Evolutionary conservation across 495 filamentous ascomycete genomes (phyloP).

Genomic region (Neurospora terricola): DNA sequence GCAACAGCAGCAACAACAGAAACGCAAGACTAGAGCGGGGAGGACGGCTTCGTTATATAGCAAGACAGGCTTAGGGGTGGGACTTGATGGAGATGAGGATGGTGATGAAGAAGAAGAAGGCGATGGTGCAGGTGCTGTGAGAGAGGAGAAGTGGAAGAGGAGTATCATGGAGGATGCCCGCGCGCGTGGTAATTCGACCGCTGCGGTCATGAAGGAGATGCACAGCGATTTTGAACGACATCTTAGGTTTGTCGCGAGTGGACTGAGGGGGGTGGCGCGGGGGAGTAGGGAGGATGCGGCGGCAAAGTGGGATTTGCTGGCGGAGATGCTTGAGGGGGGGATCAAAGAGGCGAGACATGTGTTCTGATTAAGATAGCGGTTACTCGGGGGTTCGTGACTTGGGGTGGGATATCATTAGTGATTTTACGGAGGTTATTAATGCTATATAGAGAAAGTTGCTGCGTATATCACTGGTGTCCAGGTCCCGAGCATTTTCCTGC

Average conservation of each 20-base stretch:
- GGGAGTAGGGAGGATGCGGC: constrained; percentile 41
- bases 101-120: constrained; percentile 32
- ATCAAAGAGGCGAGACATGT: constrained; percentile 17
- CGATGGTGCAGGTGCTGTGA: constrained; percentile 1
- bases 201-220: constrained; percentile 31
- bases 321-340: constrained; percentile 48
- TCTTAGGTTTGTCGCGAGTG: constrained; percentile 43
- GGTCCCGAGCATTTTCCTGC: too few species aligned
- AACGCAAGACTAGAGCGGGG: not conserved
- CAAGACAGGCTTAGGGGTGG: constrained; percentile 8
- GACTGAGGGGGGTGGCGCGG: constrained; percentile 47
- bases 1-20: not conserved
- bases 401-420: not conserved
- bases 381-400: not conserved
- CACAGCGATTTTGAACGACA: constrained; percentile 40
- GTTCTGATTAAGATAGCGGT: not conserved
- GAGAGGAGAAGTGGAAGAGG: not conserved
- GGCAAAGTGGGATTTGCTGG: constrained; percentile 48
- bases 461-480: not conserved
- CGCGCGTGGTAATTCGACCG: constrained; percentile 20
- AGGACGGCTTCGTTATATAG: not conserved
- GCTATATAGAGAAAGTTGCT: not conserved
- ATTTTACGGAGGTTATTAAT: not conserved
- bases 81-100: constrained; percentile 12
- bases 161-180: not conserved